Conservation (phyloP, 345 rosid genomes). For the Clausena lansium region DNA sequence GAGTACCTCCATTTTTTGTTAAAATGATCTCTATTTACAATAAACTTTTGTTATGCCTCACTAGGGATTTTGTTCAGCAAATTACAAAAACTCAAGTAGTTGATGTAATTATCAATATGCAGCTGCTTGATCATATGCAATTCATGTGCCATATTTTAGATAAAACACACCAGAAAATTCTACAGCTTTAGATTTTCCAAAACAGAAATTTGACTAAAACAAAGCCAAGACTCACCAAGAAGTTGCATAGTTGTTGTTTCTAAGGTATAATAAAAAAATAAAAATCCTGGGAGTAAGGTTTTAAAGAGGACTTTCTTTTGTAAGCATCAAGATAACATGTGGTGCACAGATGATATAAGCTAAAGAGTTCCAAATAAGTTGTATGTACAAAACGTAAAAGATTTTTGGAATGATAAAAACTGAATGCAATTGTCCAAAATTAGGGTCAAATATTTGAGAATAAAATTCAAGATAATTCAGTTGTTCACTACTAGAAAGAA, state of each 20-base stretch:
- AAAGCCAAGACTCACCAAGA: slow-evolving; percentile 8
- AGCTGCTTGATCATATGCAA: not conserved
- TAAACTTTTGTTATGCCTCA: not conserved
- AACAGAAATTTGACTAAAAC: not conserved
- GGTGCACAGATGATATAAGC: not conserved
- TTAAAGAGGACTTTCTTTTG: not conserved
- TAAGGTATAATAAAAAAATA: not conserved
- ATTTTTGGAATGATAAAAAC: not conserved
- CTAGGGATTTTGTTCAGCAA: not conserved
- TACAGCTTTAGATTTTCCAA: not conserved
- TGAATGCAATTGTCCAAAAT: not conserved
- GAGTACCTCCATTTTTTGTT: not conserved
- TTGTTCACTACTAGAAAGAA: not conserved
- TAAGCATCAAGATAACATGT: not conserved
- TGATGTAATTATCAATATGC: not conserved
- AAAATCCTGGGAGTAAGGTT: not conserved
- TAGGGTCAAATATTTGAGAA: not conserved
- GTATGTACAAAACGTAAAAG: not conserved
- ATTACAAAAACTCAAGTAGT: not conserved
- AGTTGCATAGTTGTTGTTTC: not conserved
- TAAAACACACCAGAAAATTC: not conserved
- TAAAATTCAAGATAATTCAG: slow-evolving; percentile 5
- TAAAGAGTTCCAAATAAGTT: slow-evolving; percentile 1
- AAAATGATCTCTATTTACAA: not conserved
- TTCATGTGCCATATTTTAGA: not conserved